These are phyloP conservation scores for Lactarius pseudohatsudake DNA, from an alignment of 768 basidiomycete genomes.

Conservation along the genomic window DNA sequence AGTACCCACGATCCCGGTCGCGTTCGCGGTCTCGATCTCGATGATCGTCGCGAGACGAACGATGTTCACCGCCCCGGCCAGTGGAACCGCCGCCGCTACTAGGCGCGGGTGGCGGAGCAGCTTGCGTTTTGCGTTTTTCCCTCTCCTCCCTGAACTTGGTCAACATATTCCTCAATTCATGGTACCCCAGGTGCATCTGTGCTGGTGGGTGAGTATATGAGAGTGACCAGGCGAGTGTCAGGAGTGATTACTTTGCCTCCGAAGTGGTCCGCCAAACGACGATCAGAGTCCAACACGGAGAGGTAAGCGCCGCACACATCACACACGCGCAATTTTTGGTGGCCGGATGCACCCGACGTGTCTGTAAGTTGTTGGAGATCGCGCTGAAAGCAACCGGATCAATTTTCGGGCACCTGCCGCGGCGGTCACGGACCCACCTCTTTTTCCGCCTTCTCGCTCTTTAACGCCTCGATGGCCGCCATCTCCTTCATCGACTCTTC, in stretches of 20 bases:
- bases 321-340: slow-evolving; percentile 99
- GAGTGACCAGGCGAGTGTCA: neutral
- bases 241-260: slow-evolving; percentile 84
- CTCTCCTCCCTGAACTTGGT: slow-evolving; percentile 88
- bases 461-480: slow-evolving; percentile 95
- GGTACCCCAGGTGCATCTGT: slow-evolving; percentile 99
- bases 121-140: slow-evolving; percentile 68
- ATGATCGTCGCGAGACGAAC: slow-evolving; percentile 60
- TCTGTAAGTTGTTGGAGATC: slow-evolving; percentile 96
- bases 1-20: slow-evolving; percentile 73
- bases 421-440: slow-evolving; percentile 56
- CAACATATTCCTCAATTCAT: slow-evolving; percentile 94
- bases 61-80: slow-evolving; percentile 48
- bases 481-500: slow-evolving; percentile 99
- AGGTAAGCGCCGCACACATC: slow-evolving; percentile 99
- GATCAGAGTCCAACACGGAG: slow-evolving; percentile 95
- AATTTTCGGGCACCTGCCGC: neutral
- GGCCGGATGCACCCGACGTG: slow-evolving; percentile 98
- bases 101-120: slow-evolving; percentile 39
- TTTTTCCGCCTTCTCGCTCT: slow-evolving; percentile 93
- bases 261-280: slow-evolving; percentile 98
- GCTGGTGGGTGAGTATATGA: neutral
- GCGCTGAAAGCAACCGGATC: slow-evolving; percentile 47
- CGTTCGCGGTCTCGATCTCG: slow-evolving; percentile 62
- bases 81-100: slow-evolving; percentile 34